Evolutionary conservation across 164 flowering plant species (phyloP).

Genomic region (Vitis rupestris): DNA sequence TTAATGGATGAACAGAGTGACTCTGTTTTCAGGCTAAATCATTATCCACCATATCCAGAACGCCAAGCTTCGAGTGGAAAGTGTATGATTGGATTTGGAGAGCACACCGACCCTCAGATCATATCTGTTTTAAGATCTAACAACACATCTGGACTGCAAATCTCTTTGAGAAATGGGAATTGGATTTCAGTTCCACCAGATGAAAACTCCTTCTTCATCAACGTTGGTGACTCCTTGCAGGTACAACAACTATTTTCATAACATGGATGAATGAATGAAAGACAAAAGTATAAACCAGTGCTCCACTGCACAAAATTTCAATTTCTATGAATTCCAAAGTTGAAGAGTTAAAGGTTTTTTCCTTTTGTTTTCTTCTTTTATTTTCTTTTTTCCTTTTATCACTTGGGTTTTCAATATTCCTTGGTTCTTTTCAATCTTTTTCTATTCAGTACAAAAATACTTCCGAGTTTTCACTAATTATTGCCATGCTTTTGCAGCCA

Average conservation of each 20-base stretch:
- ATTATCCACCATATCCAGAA: slow-evolving; percentile 38
- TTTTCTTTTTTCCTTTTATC: no score
- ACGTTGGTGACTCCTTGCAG: slow-evolving; percentile 49
- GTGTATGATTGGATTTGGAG: slow-evolving; percentile 40
- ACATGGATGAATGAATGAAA: no score
- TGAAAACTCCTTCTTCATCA: slow-evolving; percentile 37
- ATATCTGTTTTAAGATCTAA: slow-evolving; percentile 42
- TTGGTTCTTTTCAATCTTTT: no score
- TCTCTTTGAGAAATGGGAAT: slow-evolving; percentile 25
- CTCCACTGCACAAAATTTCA: no score
- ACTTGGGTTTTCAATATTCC: no score
- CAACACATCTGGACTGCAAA: slow-evolving; percentile 39
- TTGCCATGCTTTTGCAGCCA: no score
- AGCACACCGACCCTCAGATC: slow-evolving; percentile 50
- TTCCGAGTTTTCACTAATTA: no score
- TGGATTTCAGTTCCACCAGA: slow-evolving; percentile 45
- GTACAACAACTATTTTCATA: slow-evolving; percentile 9
- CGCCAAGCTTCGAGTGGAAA: slow-evolving; percentile 16
- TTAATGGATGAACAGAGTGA: slow-evolving; percentile 38
- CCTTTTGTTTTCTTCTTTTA: no score
- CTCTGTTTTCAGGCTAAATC: slow-evolving; percentile 39
- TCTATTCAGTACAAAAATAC: no score
- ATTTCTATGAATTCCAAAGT: no score
- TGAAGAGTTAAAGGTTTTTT: no score
- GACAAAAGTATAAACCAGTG: no score